These are phyloP conservation scores for Brettanomyces bruxellensis DNA, from an alignment of 805 yeast genomes.

Conservation along the genomic window DNA sequence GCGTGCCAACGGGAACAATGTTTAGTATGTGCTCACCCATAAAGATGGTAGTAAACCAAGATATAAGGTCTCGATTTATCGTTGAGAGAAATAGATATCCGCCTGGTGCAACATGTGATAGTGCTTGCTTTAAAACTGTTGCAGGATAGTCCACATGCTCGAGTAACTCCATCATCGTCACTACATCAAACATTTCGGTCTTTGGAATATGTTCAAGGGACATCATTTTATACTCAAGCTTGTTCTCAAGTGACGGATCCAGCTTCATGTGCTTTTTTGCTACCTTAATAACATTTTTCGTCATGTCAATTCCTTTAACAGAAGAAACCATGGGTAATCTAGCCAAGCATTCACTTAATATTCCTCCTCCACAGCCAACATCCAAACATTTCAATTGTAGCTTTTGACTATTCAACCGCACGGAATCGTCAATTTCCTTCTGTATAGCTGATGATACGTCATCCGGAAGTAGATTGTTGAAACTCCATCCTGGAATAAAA, in stretches of 20 bases:
- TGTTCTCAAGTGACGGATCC: conserved; percentile 52
- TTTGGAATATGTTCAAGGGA: conserved; percentile 51
- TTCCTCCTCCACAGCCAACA: conserved; percentile 99
- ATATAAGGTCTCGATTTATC: conserved; percentile 76
- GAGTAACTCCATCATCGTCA: conserved; percentile 88
- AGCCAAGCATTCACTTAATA: conserved; percentile 79
- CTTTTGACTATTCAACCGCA: conserved; percentile 27
- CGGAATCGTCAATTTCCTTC: conserved; percentile 39
- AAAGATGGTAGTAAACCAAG: conserved; percentile 89
- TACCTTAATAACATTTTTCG: conserved; percentile 71
- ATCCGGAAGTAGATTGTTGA: conserved; percentile 51
- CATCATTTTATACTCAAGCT: conserved; percentile 46
- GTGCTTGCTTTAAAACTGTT: conserved; percentile 58
- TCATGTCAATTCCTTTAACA: conserved; percentile 81
- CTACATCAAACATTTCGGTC: conserved; percentile 53
- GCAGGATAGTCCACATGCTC: conserved; percentile 91
- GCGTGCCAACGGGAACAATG: conserved; percentile 91
- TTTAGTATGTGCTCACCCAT: conserved; percentile 74
- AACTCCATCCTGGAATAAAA: conserved; percentile 71
- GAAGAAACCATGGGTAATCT: conserved; percentile 51
- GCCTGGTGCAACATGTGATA: conserved; percentile 61
- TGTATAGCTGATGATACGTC: conserved; percentile 39
- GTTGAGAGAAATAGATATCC: conserved; percentile 87
- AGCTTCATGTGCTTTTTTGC: conserved; percentile 58
- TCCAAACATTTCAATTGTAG: conserved; percentile 56